phyloP scores from a whole-genome alignment of 2,329 filamentous ascomycete genomes.

The Lomentospora prolificans region DNA sequence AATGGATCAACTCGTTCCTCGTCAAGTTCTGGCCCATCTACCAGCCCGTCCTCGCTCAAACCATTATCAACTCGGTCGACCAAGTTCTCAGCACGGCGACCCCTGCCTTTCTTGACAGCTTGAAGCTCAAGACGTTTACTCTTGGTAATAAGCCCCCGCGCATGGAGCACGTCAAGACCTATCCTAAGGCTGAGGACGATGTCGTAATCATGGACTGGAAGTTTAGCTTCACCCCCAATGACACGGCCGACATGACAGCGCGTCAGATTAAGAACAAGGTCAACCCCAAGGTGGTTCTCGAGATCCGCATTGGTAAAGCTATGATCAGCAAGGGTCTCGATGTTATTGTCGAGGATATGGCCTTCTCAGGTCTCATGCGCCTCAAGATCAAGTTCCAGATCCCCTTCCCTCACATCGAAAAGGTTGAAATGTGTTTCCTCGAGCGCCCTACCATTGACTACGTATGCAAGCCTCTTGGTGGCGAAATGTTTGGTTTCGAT shows the following conservation, averaged over 20 bases:
- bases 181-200: conserved; percentile 90
- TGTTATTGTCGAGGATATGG: conserved; percentile 96
- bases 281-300: conserved; percentile 92
- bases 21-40: conserved; percentile 99
- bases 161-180: conserved; percentile 96
- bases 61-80: conserved; percentile 87
- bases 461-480: conserved; percentile 93
- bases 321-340: conserved; percentile 95
- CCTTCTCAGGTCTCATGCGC: conserved; percentile 90
- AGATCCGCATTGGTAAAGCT: conserved; percentile 89
- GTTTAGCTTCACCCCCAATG: conserved; percentile 97
- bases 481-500: conserved; percentile 91
- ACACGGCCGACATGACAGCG: conserved; percentile 81
- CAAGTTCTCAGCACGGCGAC: conserved; percentile 91
- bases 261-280: conserved; percentile 90
- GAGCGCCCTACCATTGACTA: conserved; percentile 87
- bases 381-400: conserved; percentile 97
- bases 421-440: conserved; percentile 89
- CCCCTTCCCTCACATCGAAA: conserved; percentile 89
- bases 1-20: conserved; percentile 99
- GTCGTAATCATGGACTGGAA: conserved; percentile 99
- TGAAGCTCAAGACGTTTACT: conserved; percentile 88
- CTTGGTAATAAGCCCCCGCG: conserved; percentile 91
- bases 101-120: conserved; percentile 82
- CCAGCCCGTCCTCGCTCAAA: conserved; percentile 83